Evolutionary conservation across 805 yeast species (phyloP).

Genomic region (Candida germanica): DNA sequence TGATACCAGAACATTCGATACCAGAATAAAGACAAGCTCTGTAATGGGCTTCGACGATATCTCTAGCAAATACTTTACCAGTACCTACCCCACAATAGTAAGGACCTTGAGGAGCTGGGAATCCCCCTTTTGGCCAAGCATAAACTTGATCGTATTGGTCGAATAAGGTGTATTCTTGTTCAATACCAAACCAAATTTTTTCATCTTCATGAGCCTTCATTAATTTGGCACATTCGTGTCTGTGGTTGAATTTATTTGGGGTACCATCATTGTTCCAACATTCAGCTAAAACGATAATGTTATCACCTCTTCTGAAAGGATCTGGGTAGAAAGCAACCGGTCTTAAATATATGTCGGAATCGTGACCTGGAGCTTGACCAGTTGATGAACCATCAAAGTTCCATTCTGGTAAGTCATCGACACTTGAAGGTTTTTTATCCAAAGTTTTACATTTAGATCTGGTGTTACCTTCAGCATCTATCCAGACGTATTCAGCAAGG

Average conservation of each 20-base stretch:
- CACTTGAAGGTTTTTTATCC: constrained; percentile 57
- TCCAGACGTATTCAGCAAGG: constrained; percentile 97
- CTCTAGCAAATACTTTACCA: constrained; percentile 97
- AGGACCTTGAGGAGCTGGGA: constrained; percentile 99
- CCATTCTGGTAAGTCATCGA: constrained; percentile 97
- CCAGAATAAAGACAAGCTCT: constrained; percentile 96
- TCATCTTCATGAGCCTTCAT: constrained; percentile 87
- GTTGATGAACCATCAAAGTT: constrained; percentile 99
- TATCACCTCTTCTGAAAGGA: constrained; percentile 97
- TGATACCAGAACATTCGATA: constrained; percentile 87
- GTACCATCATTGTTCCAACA: constrained; percentile 99
- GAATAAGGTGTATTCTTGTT: constrained; percentile 96
- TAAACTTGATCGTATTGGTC: constrained; percentile 87
- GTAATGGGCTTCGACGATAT: constrained; percentile 98
- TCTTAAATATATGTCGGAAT: constrained; percentile 91
- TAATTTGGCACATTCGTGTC: constrained; percentile 93
- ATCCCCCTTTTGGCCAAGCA: constrained; percentile 99
- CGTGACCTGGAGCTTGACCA: constrained; percentile 97
- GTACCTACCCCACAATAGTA: constrained; percentile 99
- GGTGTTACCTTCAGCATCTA: constrained; percentile 85
- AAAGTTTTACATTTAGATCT: constrained; percentile 95
- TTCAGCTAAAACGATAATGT: constrained; percentile 90
- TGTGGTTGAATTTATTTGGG: constrained; percentile 97
- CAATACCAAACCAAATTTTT: constrained; percentile 95
- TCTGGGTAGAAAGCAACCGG: constrained; percentile 96